Percentiles rank a stretch among this genome's conserved stretches.
phyloP scores from a whole-genome alignment of 1,139 yeast genomes.

The Oligophagozyma castellii region DNA sequence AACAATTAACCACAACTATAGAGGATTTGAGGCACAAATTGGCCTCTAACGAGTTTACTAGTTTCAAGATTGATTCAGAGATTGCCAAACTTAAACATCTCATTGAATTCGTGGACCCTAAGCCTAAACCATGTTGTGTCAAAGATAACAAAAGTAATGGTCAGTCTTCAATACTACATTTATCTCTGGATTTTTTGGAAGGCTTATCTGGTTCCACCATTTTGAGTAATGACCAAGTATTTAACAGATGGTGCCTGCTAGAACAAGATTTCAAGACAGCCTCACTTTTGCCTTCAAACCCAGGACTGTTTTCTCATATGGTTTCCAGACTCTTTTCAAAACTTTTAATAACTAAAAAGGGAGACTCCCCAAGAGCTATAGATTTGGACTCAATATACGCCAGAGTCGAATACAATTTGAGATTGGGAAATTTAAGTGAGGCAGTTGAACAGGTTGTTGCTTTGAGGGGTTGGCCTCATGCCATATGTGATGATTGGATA shows the following conservation, averaged over 20 bases:
- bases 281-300: slow-evolving; percentile 81
- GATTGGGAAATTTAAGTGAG: slow-evolving; percentile 63
- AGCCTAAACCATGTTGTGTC: slow-evolving; percentile 13
- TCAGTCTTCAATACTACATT: slow-evolving; percentile 15
- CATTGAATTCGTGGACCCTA: slow-evolving; percentile 14
- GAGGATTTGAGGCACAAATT: slow-evolving; percentile 15
- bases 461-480: slow-evolving; percentile 89
- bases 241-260: slow-evolving; percentile 58
- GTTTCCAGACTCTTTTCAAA: slow-evolving; percentile 67
- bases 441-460: slow-evolving; percentile 90
- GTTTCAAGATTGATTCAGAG: slow-evolving; percentile 22
- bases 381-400: slow-evolving; percentile 86
- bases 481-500: slow-evolving; percentile 85
- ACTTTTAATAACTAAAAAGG: slow-evolving; percentile 51
- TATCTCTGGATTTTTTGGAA: slow-evolving; percentile 17
- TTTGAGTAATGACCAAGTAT: slow-evolving; percentile 48
- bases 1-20: slow-evolving; percentile 15
- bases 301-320: slow-evolving; percentile 87
- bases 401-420: slow-evolving; percentile 64
- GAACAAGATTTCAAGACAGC: slow-evolving; percentile 84
- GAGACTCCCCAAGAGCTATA: slow-evolving; percentile 57
- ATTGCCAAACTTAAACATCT: slow-evolving; percentile 22
- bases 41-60: slow-evolving; percentile 9
- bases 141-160: slow-evolving; percentile 6
- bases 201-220: slow-evolving; percentile 10